Conservation (phyloP, 768 basidiomycete species). For the Agaricus sinodeliciosus region DNA sequence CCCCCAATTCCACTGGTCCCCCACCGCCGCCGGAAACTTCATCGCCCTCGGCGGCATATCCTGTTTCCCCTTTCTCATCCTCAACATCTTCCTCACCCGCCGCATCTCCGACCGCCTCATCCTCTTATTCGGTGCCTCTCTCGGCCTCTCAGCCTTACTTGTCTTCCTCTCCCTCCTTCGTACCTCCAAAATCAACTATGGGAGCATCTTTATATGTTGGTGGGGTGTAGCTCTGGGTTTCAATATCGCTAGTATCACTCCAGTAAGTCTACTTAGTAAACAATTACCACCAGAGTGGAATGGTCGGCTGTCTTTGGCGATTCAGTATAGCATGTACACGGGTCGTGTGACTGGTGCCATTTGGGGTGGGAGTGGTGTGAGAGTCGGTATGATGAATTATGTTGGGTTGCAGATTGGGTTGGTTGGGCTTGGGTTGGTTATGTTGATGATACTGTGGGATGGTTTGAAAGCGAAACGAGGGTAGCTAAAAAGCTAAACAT, state of each 20-base stretch:
- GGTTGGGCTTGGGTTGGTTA: conserved; percentile 47
- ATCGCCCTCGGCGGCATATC: conserved; percentile 59
- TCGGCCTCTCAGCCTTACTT: conserved; percentile 47
- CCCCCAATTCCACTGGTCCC: conserved; percentile 42
- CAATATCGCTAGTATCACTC: conserved; percentile 62
- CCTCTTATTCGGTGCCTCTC: conserved; percentile 41
- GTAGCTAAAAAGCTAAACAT: conserved; percentile 12
- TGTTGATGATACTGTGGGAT: conserved; percentile 52
- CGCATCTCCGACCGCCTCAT: conserved; percentile 55
- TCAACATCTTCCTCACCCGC: conserved; percentile 49
- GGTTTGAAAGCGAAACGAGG: conserved; percentile 60
- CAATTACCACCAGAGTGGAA: conserved; percentile 62
- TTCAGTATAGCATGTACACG: conserved; percentile 63
- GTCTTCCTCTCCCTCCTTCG: conserved; percentile 41
- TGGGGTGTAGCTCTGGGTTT: conserved; percentile 62
- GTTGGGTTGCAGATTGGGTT: conserved; percentile 53
- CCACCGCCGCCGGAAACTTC: conserved; percentile 60
- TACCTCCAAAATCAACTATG: conserved; percentile 35
- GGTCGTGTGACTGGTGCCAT: conserved; percentile 60
- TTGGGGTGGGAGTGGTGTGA: conserved; percentile 59
- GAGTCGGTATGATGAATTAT: conserved; percentile 54
- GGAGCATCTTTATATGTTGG: conserved; percentile 43
- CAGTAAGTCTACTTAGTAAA: conserved; percentile 59
- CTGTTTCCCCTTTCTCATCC: conserved; percentile 59
- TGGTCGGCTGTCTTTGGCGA: conserved; percentile 42